Base-by-base conservation (phyloP, 352 stramenopile genomes). In the Pythium volutum region DNA sequence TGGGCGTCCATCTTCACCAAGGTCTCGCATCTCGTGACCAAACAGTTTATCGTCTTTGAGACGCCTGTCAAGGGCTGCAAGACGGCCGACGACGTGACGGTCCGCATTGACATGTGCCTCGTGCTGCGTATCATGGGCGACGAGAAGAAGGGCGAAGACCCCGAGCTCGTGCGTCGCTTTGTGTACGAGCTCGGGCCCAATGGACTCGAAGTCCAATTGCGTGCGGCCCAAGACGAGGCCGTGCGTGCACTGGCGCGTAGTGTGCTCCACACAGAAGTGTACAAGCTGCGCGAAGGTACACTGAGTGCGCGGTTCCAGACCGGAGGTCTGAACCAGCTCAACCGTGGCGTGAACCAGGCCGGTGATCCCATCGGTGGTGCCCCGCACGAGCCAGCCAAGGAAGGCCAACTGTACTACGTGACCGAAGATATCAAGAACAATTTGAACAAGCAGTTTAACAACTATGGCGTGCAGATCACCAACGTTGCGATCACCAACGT, bases 81-180 rank as follows among this genome's bases (percentile, higher is more conserved):
- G 71, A 96, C 89, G 1, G 76, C 78, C 0, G 89, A 97, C 66
- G 81, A 96, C 58, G 88, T 97, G 25, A 94, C 82, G 0, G 85
- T 96, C 9, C 55, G 73, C 20, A 95, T 97, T 48, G 85, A 97
- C 52, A 85, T 96, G 62, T 90, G 80, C 39, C 72, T 96, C n/a
- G 81, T 96, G 22, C 70, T 97, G 3, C 82, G 88, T 15, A 95
- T 97, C 72, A 96, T 95, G 84, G 87, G 87, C 29, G 87, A 96
- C 56, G 72, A 76, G 47, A 64, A 63, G 22, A 88, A 88, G 38
- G 84, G 81, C 18, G 89, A 97, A 69, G 81, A 97, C 62, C 87
- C 87, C 0, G 64, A 73, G 18, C 75, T 96, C 31, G 89, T 97
- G n/a, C 85, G 84, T 8, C 87, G 80, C 18, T 97, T 97, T 55